These are phyloP conservation scores for Veloboletus limbatus DNA, from an alignment of 1,284 basidiomycete genomes.

Conservation along the genomic window DNA sequence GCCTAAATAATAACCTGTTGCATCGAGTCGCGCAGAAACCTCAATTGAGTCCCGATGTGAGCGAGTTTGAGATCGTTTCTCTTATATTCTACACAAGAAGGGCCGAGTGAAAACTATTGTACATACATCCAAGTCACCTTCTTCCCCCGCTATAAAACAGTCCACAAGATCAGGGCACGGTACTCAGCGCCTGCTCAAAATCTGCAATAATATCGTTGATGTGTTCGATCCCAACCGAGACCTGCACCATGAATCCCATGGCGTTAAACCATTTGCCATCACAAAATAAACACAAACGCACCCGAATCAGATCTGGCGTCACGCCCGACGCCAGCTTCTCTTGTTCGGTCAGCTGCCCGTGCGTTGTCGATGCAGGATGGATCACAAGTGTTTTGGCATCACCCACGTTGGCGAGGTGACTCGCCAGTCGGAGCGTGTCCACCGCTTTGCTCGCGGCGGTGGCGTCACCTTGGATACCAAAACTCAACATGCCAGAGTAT, in stretches of 20 bases:
- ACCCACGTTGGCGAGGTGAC: slow-evolving; percentile 76
- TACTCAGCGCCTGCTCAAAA: slow-evolving; percentile 54
- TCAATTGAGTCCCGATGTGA: too few species aligned
- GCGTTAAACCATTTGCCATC: too few species aligned
- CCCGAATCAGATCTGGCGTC: slow-evolving; percentile 76
- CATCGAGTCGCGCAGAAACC: too few species aligned
- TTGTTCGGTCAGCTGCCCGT: slow-evolving; percentile 69
- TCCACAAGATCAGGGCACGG: too few species aligned
- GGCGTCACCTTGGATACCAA: slow-evolving; percentile 74
- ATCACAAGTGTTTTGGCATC: slow-evolving; percentile 83
- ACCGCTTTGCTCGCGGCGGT: slow-evolving; percentile 64
- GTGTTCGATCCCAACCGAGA: slow-evolving; percentile 80
- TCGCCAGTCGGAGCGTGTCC: slow-evolving; percentile 73
- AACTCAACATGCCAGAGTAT: slow-evolving; percentile 79
- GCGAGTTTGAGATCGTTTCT: too few species aligned
- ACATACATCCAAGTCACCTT: too few species aligned
- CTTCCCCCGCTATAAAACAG: too few species aligned
- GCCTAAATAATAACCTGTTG: too few species aligned
- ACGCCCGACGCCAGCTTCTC: slow-evolving; percentile 75
- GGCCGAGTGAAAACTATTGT: too few species aligned
- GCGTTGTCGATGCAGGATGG: slow-evolving; percentile 83
- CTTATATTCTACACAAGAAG: too few species aligned
- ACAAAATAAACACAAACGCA: slow-evolving; percentile 35
- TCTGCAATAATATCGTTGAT: slow-evolving; percentile 86
- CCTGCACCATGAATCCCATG: slow-evolving; percentile 36